Conservation (phyloP, 2,329 filamentous ascomycete species). For the Chrysoporthe puriensis region DNA sequence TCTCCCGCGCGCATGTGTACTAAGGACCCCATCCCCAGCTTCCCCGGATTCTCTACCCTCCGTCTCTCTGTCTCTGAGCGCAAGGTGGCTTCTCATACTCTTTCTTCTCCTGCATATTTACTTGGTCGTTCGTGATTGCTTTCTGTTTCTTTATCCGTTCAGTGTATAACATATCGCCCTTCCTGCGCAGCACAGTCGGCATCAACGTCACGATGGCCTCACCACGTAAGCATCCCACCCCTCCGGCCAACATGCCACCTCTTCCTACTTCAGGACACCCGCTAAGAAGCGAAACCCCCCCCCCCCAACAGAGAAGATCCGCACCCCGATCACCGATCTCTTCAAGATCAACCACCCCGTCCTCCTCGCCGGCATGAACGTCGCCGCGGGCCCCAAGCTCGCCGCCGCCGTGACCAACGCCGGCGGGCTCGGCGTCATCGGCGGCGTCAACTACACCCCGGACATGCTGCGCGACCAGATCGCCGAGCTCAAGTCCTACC, state of each 20-base stretch:
- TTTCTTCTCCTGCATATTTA: constrained; percentile 18
- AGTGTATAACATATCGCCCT: constrained; percentile 7
- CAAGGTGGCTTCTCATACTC: constrained; percentile 7
- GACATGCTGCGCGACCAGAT: constrained; percentile 97
- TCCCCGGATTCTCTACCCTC: constrained; percentile 13
- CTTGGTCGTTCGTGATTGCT: not conserved
- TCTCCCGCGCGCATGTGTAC: constrained; percentile 20
- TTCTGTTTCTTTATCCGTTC: not conserved
- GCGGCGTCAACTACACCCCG: constrained; percentile 92
- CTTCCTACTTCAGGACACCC: not conserved
- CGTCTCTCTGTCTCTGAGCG: not conserved
- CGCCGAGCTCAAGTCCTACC: constrained; percentile 85
- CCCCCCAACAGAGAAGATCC: constrained; percentile 71
- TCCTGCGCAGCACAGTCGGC: constrained; percentile 20
- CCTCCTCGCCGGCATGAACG: constrained; percentile 98
- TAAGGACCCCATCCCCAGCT: constrained; percentile 11
- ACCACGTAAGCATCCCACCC: constrained; percentile 65
- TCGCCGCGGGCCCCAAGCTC: constrained; percentile 93
- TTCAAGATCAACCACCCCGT: constrained; percentile 98
- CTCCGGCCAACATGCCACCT: constrained; percentile 18
- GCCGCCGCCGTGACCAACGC: constrained; percentile 97
- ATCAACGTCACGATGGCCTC: constrained; percentile 66
- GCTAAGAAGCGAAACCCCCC: not conserved
- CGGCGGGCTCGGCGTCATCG: constrained; percentile 93
- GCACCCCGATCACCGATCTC: constrained; percentile 90